These are phyloP conservation scores for Cryptococcus sp. DNA, from an alignment of 1,284 basidiomycete species.

Conservation along the genomic window DNA sequence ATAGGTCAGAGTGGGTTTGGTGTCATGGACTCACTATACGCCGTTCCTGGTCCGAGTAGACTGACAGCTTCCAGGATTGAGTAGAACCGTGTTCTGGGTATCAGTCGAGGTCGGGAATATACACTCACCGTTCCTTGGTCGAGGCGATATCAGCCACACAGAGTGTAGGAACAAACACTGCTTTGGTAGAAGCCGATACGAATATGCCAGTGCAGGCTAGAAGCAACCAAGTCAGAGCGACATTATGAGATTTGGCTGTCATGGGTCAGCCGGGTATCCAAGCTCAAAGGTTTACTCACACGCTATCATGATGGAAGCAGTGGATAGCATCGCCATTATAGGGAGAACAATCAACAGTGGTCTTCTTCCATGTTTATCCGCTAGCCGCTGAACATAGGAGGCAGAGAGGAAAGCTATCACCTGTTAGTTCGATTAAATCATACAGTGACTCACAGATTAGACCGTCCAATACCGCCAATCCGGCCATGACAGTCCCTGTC, in stretches of 20 bases:
- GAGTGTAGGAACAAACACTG: constrained; percentile 30
- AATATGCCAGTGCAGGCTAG: constrained; percentile 25
- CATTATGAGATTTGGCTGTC: constrained; percentile 2
- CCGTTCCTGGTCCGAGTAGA: constrained; percentile 28
- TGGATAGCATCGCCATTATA: constrained; percentile 25
- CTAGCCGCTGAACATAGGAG: constrained; percentile 25
- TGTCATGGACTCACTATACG: constrained; percentile 17
- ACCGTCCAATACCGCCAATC: constrained; percentile 29
- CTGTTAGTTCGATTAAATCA: not conserved
- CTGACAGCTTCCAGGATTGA: constrained; percentile 29
- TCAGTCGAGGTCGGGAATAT: not conserved
- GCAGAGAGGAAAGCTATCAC: constrained; percentile 30
- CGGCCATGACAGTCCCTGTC: constrained; percentile 26
- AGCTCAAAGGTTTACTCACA: constrained; percentile 15
- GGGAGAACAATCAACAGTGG: constrained; percentile 27
- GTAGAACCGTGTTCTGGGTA: constrained; percentile 22
- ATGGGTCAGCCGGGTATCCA: not conserved
- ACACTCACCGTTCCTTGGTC: constrained; percentile 17
- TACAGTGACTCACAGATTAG: constrained; percentile 19
- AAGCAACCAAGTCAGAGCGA: constrained; percentile 21
- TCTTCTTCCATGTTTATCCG: constrained; percentile 25
- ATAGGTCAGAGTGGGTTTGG: not conserved
- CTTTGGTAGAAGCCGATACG: constrained; percentile 31
- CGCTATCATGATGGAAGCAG: constrained; percentile 23
- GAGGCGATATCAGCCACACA: constrained; percentile 27